phyloP scores from a whole-genome alignment of 176 grass and related monocot species.

The Carex littledalei region DNA sequence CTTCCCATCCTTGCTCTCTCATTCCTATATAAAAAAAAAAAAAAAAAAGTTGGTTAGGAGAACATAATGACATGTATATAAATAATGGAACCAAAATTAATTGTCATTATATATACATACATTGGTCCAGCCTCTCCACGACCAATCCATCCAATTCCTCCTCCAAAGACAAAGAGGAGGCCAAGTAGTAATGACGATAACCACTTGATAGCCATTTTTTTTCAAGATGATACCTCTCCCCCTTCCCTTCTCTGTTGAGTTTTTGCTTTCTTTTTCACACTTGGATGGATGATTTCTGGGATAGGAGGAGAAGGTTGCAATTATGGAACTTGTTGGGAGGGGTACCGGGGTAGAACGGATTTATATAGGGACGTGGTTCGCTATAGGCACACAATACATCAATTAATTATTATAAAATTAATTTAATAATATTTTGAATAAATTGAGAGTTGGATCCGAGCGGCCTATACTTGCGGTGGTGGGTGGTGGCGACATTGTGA shows the following conservation, averaged over 20 bases:
- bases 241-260: not conserved
- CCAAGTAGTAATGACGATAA: not conserved
- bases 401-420: not conserved
- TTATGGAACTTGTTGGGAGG: not conserved
- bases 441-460: slow-evolving; percentile 6
- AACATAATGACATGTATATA: not conserved
- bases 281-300: not conserved
- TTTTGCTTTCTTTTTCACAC: slow-evolving; percentile 10
- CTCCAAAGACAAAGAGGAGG: slow-evolving; percentile 4
- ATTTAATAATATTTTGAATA: not conserved
- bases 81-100: not conserved
- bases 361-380: slow-evolving; percentile 9
- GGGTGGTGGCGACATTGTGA: not conserved
- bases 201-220: slow-evolving; percentile 12
- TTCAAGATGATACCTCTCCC: not conserved
- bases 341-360: not conserved
- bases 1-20: not conserved
- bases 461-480: not conserved
- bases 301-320: not conserved
- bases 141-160: not conserved
- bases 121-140: not conserved
- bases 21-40: not conserved
- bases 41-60: not conserved
- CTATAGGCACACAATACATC: not conserved
- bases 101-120: not conserved